These are phyloP conservation scores for Sordariomycetes sp. DNA, from an alignment of 2,329 filamentous ascomycete species.

Conservation along the genomic window DNA sequence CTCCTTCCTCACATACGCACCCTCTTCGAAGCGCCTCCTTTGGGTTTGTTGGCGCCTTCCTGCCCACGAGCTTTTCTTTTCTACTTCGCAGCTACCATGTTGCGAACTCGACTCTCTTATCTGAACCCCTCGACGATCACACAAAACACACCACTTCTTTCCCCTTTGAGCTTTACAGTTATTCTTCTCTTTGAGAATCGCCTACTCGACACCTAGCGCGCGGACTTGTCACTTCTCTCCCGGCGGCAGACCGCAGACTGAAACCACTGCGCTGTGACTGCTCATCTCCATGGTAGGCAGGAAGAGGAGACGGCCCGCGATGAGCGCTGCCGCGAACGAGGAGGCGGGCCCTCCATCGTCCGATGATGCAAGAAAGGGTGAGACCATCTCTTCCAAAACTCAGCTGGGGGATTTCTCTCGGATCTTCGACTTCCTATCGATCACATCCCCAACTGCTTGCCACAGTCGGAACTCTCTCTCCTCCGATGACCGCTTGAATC, in stretches of 20 bases:
- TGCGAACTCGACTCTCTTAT: background rate
- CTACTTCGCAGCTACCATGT: background rate
- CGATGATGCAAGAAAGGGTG: background rate
- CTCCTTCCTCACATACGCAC: background rate
- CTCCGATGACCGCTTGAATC: background rate
- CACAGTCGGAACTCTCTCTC: background rate
- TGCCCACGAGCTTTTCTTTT: background rate
- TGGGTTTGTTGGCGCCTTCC: background rate
- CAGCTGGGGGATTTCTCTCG: constrained; percentile 1
- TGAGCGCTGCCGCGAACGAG: background rate
- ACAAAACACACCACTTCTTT: background rate
- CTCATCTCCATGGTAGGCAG: background rate
- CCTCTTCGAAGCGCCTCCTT: background rate
- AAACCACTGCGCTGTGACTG: background rate
- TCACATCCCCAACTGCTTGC: background rate
- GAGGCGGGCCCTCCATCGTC: background rate
- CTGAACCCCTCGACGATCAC: background rate
- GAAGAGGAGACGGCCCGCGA: background rate
- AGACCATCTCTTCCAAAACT: background rate
- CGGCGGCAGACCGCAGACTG: background rate
- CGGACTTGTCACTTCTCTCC: background rate
- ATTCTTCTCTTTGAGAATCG: background rate
- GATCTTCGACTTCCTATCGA: constrained; percentile 1
- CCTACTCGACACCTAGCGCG: background rate
- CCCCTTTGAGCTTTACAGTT: background rate